phyloP scores from a whole-genome alignment of 306 rosid genomes.

The Cercis canadensis region DNA sequence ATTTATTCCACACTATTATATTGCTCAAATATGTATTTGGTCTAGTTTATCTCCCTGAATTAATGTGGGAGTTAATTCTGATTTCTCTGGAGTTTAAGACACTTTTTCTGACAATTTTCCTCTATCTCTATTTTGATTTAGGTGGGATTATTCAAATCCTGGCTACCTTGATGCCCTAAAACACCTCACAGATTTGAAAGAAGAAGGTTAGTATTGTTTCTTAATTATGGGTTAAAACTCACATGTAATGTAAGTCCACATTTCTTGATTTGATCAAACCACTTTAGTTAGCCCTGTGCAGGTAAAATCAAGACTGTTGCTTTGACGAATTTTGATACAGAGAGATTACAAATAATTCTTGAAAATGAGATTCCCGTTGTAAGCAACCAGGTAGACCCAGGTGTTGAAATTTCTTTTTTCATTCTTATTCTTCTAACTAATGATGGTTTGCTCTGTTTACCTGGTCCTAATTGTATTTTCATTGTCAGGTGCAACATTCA shows the following conservation, averaged over 20 bases:
- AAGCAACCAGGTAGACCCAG: constrained; percentile 83
- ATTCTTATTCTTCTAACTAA: constrained; percentile 2
- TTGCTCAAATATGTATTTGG: constrained; percentile 15
- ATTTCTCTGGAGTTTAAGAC: not conserved
- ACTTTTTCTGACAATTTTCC: constrained; percentile 23
- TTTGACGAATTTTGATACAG: constrained; percentile 90
- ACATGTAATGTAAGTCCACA: constrained; percentile 5
- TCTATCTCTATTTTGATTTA: constrained; percentile 47
- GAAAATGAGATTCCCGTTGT: constrained; percentile 94
- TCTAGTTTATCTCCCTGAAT: constrained; percentile 21
- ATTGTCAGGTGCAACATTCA: constrained; percentile 85
- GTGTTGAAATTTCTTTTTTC: constrained; percentile 17
- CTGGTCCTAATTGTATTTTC: constrained; percentile 22
- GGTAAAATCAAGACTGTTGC: constrained; percentile 93
- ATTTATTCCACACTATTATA: not conserved
- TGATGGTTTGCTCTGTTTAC: not conserved
- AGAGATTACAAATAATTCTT: constrained; percentile 83
- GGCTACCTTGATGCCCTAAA: constrained; percentile 94
- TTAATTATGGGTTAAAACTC: not conserved
- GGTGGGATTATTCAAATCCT: constrained; percentile 94
- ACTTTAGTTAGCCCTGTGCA: constrained; percentile 49
- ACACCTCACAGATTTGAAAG: constrained; percentile 93
- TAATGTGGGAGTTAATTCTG: constrained; percentile 23
- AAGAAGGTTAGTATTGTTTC: constrained; percentile 62
- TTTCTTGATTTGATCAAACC: constrained; percentile 46